Conservation (phyloP, 352 stramenopile genomes). For the Heterotrichella gracilis region DNA sequence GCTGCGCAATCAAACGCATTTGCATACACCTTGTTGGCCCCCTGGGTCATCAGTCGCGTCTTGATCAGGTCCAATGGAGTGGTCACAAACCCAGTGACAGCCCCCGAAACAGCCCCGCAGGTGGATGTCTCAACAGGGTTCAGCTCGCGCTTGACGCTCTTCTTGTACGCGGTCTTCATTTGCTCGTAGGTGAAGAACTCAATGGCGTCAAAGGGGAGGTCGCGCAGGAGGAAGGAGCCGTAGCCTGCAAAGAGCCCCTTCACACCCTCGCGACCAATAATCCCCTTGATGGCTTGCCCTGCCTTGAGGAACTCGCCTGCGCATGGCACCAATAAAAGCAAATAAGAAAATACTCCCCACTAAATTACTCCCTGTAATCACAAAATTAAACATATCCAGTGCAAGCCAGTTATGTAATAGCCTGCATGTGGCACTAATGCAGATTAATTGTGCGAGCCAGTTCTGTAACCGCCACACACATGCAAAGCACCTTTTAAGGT, state of each 20-base stretch:
- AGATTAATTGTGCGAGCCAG: too few species aligned
- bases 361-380: too few species aligned
- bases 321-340: too few species aligned
- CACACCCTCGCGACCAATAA: constrained; percentile 34
- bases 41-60: constrained; percentile 76
- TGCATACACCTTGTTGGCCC: constrained; percentile 53
- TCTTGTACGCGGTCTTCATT: too few species aligned
- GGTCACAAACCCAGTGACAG: constrained; percentile 65
- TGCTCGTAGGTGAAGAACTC: constrained; percentile 95
- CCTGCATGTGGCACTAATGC: too few species aligned
- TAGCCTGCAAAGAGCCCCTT: constrained; percentile 44
- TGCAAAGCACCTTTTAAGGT: too few species aligned
- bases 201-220: constrained; percentile 72
- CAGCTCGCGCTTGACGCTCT: constrained; percentile 16
- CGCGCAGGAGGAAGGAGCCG: constrained; percentile 76
- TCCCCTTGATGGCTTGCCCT: constrained; percentile 32
- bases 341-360: too few species aligned
- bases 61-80: constrained; percentile 96
- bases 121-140: constrained; percentile 23
- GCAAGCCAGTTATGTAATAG: too few species aligned
- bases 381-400: too few species aligned
- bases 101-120: constrained; percentile 60
- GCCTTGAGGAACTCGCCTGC: constrained; percentile 31
- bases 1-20: constrained; percentile 49
- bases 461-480: too few species aligned